A percentile compares a stretch with the other conserved stretches of the same genome.
phyloP scores from a whole-genome alignment of 2,329 filamentous ascomycete species.

The Harringtonia aguacate region DNA sequence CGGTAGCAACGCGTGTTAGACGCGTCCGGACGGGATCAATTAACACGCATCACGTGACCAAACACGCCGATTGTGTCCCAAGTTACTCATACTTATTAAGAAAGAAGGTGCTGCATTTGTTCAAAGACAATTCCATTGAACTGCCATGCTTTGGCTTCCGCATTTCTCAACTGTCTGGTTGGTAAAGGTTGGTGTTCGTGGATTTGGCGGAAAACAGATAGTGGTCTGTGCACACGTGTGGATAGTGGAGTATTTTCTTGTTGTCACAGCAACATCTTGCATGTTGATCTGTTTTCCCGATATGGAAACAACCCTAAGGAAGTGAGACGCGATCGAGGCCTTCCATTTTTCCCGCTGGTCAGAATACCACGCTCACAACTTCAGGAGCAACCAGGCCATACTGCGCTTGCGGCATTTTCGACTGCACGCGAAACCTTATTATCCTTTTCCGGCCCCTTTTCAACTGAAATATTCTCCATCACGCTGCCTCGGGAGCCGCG shows the following conservation, averaged over 20 bases:
- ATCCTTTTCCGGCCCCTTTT: neutral
- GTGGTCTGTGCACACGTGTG: neutral
- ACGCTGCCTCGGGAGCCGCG: neutral
- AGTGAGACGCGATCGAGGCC: slow-evolving; percentile 6
- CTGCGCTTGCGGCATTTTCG: no score
- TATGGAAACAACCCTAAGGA: slow-evolving; percentile 10
- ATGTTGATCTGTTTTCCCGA: slow-evolving; percentile 10
- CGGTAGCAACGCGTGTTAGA: slow-evolving; percentile 11
- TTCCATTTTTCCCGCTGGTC: neutral
- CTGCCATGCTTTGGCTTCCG: no score
- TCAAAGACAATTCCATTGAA: no score
- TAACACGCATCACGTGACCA: slow-evolving; percentile 13
- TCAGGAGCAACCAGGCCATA: neutral
- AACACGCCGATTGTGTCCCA: no score
- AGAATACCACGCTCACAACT: neutral
- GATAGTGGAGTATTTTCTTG: neutral
- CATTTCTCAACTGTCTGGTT: no score
- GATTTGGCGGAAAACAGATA: no score
- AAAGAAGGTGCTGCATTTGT: no score
- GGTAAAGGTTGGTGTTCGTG: no score
- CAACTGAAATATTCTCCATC: neutral
- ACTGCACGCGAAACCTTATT: no score
- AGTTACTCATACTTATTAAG: no score
- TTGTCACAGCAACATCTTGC: slow-evolving; percentile 11
- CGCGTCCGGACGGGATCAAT: slow-evolving; percentile 9